A percentile compares a stretch with the other conserved stretches of the same genome.
Evolutionary conservation across 768 basidiomycete genomes (phyloP).

Genomic region (Glaciozyma martinii): DNA sequence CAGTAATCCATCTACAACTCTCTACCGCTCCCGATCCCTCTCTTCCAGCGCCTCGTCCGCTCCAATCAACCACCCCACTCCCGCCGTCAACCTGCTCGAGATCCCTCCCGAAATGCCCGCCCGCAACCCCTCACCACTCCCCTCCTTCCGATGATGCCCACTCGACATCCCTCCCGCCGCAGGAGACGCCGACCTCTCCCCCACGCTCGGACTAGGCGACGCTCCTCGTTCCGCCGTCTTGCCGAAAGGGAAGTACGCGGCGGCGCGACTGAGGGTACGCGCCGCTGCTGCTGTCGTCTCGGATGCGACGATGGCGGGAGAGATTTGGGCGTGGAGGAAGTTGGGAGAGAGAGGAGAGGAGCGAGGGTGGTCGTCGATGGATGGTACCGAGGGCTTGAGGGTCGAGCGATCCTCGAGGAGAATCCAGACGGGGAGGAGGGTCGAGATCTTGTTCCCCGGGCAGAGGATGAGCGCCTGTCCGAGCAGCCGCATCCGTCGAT

Average conservation of each 20-base stretch:
- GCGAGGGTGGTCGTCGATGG: not conserved
- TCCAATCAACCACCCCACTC: slow-evolving; percentile 93
- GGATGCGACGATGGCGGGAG: not conserved
- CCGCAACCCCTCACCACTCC: slow-evolving; percentile 46
- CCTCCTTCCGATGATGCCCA: slow-evolving; percentile 27
- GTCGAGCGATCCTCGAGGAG: slow-evolving; percentile 56
- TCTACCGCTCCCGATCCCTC: not conserved
- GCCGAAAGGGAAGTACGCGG: slow-evolving; percentile 15
- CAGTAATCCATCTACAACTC: not conserved
- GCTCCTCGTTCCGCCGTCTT: not conserved
- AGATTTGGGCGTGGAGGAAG: not conserved
- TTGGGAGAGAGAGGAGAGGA: not conserved
- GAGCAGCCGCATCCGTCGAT: slow-evolving; percentile 60
- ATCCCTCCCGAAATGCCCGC: slow-evolving; percentile 63
- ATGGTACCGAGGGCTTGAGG: not conserved
- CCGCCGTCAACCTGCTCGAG: slow-evolving; percentile 74
- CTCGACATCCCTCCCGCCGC: not conserved
- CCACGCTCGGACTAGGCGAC: not conserved
- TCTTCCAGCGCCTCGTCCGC: slow-evolving; percentile 46
- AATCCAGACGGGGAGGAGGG: slow-evolving; percentile 70
- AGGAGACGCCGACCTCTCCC: not conserved
- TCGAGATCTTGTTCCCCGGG: slow-evolving; percentile 66
- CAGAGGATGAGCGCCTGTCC: slow-evolving; percentile 79
- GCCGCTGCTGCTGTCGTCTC: slow-evolving; percentile 5
- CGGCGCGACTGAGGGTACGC: slow-evolving; percentile 17